These are phyloP conservation scores for Penicillium egyptiacum DNA, from an alignment of 495 filamentous ascomycete genomes.

Conservation along the genomic window DNA sequence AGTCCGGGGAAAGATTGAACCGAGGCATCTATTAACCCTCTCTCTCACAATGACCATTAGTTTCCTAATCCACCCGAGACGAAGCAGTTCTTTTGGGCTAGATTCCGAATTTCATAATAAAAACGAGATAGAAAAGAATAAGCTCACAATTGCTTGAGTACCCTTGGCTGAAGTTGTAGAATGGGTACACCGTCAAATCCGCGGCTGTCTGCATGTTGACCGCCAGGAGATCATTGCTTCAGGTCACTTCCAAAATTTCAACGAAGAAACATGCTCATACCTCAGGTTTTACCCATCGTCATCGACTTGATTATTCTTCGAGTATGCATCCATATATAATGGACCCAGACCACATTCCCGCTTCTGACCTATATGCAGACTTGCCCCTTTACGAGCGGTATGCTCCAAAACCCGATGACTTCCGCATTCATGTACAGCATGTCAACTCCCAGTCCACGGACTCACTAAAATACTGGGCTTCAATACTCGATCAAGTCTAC, in stretches of 20 bases:
- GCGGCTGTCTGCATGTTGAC: not conserved
- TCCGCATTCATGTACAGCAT: slow-evolving; percentile 32
- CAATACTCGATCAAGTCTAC: slow-evolving; percentile 22
- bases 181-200: not conserved
- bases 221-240: not conserved
- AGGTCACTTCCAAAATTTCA: not conserved
- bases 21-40: not conserved
- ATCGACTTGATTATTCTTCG: not conserved
- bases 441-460: slow-evolving; percentile 32
- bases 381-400: slow-evolving; percentile 41
- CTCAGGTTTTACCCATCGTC: not conserved
- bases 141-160: too few species aligned
- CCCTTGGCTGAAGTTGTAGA: too few species aligned
- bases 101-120: too few species aligned
- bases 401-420: slow-evolving; percentile 33
- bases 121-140: too few species aligned
- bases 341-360: slow-evolving; percentile 36
- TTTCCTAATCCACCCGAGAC: too few species aligned
- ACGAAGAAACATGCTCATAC: not conserved
- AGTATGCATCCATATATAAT: slow-evolving; percentile 34
- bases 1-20: not conserved
- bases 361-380: slow-evolving; percentile 35
- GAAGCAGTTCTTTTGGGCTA: too few species aligned
- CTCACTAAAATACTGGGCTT: slow-evolving; percentile 40
- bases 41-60: too few species aligned